A percentile compares a stretch with the other conserved stretches of the same genome.
phyloP scores from a whole-genome alignment of 2,329 filamentous ascomycete species.

The Ophiostoma australiae region DNA sequence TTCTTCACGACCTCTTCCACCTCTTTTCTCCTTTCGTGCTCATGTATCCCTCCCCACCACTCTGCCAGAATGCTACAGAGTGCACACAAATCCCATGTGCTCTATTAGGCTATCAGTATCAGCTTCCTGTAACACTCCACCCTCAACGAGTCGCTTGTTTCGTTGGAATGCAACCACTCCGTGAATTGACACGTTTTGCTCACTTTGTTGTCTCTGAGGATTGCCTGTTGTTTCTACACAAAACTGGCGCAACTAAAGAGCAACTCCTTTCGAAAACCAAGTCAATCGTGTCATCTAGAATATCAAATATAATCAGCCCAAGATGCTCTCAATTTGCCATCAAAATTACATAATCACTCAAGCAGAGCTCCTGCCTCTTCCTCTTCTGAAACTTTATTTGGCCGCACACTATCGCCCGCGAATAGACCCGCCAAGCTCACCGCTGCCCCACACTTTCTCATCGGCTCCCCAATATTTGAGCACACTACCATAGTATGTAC shows the following conservation, averaged over 20 bases:
- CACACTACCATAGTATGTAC: too few relatives aligned
- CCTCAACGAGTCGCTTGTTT: conserved; percentile 18
- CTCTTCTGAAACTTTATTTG: not conserved
- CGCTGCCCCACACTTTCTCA: not conserved
- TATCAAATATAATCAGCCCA: not conserved
- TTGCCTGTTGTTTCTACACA: too few relatives aligned
- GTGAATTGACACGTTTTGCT: not conserved
- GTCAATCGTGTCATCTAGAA: too few relatives aligned
- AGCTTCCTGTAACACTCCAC: conserved; percentile 18
- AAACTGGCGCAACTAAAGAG: too few relatives aligned
- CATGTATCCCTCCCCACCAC: not conserved
- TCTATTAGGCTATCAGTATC: not conserved
- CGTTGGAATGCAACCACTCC: conserved; percentile 6
- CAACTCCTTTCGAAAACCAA: too few relatives aligned
- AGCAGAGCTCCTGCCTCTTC: not conserved
- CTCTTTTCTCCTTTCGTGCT: not conserved
- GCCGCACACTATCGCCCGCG: not conserved
- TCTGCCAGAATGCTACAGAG: not conserved
- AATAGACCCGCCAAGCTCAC: not conserved
- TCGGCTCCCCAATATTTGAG: not conserved
- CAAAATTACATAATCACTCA: not conserved
- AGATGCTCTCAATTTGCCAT: not conserved
- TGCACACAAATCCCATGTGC: not conserved
- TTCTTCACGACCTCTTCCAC: not conserved
- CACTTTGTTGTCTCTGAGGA: too few relatives aligned